phyloP scores from a whole-genome alignment of 805 yeast genomes.

The Lipomyces spencermartinsiae region DNA sequence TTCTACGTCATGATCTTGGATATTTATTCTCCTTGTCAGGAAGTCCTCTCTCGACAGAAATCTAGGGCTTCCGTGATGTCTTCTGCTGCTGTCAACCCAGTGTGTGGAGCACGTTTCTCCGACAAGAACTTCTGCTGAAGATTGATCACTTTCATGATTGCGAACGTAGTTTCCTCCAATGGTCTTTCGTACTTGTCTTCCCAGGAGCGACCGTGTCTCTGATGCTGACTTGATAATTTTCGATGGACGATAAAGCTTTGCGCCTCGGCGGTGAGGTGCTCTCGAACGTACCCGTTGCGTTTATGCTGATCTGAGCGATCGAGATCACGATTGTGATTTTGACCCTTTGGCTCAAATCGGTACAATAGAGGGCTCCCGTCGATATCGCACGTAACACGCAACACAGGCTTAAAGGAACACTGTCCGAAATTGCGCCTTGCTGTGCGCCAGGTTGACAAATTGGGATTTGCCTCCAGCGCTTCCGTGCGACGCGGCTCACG shows the following conservation, averaged over 20 bases:
- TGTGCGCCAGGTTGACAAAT: too few species aligned
- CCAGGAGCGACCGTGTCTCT: background rate
- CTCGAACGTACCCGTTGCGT: background rate
- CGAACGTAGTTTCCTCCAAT: background rate
- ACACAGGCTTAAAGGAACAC: too few species aligned
- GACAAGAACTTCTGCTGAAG: background rate
- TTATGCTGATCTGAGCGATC: slow-evolving; percentile 3
- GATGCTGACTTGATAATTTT: background rate
- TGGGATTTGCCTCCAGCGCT: too few species aligned
- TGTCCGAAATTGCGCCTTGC: too few species aligned
- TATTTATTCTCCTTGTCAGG: background rate
- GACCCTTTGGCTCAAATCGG: too few species aligned
- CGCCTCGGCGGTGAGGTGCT: background rate
- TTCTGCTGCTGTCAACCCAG: background rate
- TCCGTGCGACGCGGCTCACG: too few species aligned
- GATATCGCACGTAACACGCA: too few species aligned
- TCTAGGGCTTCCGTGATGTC: background rate
- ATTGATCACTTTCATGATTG: background rate
- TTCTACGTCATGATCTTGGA: too few species aligned
- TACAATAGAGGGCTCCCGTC: too few species aligned
- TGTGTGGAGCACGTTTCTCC: background rate
- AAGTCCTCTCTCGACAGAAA: background rate
- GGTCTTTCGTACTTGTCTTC: background rate
- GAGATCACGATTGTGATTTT: background rate
- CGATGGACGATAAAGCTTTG: background rate